Base-by-base conservation (phyloP, 2,329 filamentous ascomycete genomes). In the Colletotrichum sp. region DNA sequence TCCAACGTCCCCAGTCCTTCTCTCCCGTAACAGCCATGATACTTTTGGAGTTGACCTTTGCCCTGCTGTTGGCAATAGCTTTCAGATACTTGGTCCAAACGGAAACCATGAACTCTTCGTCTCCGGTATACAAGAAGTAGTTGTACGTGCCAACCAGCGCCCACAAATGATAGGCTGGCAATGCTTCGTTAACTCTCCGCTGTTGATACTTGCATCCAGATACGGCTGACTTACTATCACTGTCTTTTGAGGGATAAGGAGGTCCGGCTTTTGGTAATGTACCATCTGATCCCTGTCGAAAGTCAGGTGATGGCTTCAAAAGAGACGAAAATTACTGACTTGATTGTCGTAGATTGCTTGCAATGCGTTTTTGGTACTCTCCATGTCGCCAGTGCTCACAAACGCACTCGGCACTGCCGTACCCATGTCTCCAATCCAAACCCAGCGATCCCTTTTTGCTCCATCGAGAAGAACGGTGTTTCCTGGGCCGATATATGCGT, bases 1-100 rank as follows among this genome's bases (percentile, higher is more conserved):
- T 55, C 36, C 43, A 66, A 87, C 88, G 82, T 1, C 87, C 88
- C 89, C 88, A 90, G 78, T 90, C 89, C 22, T 86, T 82, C 3
- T 81, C 83, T 3, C 87, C 87, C 0, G 87, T 90, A 34, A 89
- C 87, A 75, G 88, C 85, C 52, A 89, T 71, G 70, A 64, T 36
- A 22, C 32, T 32, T 15, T 39, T 62, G 32, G 16, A 30, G 60
- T 36, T 30, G 56, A 60, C 28, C 6, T 60, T 60, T 10, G 16
- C 28, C 27, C 56, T 60, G 56, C 80, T 79, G 60, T 75, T 82
- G 43, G 70, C 66, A 78, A 83, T 79, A 27, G 80, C 83, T 8
- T 68, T 76, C 58, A 79, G 61, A 66, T 82, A 84, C 9, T 76
- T 82, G 0, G 80, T 78, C 83, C 83, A 86, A 28, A 39, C 43